Conservation (phyloP, 257 asterid genomes). For the Scutellaria barbata region DNA sequence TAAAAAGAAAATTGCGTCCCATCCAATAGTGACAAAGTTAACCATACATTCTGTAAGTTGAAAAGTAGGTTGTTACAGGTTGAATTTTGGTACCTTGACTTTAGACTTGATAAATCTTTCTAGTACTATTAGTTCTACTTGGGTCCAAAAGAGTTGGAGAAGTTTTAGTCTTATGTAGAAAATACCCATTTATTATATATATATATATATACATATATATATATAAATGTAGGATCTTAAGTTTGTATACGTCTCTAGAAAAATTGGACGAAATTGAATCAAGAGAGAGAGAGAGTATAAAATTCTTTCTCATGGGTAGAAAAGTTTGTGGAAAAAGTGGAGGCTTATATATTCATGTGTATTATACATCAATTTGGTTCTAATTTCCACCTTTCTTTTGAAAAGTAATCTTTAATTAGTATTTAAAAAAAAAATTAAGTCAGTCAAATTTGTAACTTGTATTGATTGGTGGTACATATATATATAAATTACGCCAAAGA, state of each 20-base stretch:
- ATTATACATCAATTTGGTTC: background rate
- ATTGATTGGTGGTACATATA: background rate
- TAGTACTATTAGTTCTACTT: background rate
- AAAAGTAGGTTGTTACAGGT: constrained; percentile 25
- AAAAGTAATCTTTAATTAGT: background rate
- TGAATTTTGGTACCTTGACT: constrained; percentile 26
- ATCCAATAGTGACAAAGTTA: background rate
- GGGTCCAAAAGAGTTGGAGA: constrained; percentile 32
- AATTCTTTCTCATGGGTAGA: background rate
- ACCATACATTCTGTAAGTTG: background rate
- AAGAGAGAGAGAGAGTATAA: background rate
- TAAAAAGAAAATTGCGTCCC: background rate
- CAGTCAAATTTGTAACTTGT: background rate
- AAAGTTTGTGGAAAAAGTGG: constrained; percentile 29
- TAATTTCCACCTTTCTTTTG: constrained; percentile 8
- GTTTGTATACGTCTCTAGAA: background rate
- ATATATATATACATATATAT: too few species aligned
- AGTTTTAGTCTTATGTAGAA: background rate
- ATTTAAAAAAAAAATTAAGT: too few species aligned
- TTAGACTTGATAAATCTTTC: background rate
- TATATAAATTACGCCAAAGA: too few species aligned
- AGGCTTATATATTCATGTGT: background rate
- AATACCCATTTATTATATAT: background rate
- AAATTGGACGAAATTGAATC: constrained; percentile 7
- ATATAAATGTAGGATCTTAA: background rate